Evolutionary conservation across 129 eudicot species (phyloP), one percentile per base, ranked within the genome.

Genomic region (Scalesia atractyloides): DNA sequence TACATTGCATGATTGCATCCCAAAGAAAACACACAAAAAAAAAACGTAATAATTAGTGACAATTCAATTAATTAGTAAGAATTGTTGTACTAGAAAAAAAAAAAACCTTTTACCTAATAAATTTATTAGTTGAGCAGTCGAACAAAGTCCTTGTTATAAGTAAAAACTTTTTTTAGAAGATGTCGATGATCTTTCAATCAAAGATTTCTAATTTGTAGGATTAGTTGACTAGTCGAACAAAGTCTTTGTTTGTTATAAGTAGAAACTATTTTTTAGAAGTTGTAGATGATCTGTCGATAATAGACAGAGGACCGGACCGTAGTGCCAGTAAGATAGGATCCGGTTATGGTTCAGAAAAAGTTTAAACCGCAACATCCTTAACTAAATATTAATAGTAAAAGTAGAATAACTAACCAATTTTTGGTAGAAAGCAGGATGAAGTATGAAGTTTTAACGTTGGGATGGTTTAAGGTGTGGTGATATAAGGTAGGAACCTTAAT

Each of bases 361-460:
- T 6, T 52, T 52, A 52, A 52, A 7, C 20, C 9, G 20, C 5
- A 8, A 15, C 56, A 56, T 7, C 62, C 11, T 19, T 34, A 15
- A 39, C 4, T 24, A 26, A 15, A 9, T 36, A 13, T 3, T 19
- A 30, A 26, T 62, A 33, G 6, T 52, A 52, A 26, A 26, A 26
- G 2, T 61, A 39, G n/a, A 64, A 74, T 19, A 74, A 8, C 56
- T 52, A 64, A 74, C 79, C 79, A 74, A 65, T 52, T 63, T 34
- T 43, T 69, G 65, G 19, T 60, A 11, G 63, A 20, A 10, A 58
- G 19, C 1, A 10, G n/a, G 44, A 26, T 60, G 66, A 60, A 60
- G 3, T 58, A 26, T 60, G 66, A 60, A 60, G 9, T 58, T 56
- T 63, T 20, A 73, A 33, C 6, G 33, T 58, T 59, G 68, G 64